Evolutionary conservation across 768 basidiomycete genomes (phyloP).

Genomic region (Macrolepiota dolichaula): DNA sequence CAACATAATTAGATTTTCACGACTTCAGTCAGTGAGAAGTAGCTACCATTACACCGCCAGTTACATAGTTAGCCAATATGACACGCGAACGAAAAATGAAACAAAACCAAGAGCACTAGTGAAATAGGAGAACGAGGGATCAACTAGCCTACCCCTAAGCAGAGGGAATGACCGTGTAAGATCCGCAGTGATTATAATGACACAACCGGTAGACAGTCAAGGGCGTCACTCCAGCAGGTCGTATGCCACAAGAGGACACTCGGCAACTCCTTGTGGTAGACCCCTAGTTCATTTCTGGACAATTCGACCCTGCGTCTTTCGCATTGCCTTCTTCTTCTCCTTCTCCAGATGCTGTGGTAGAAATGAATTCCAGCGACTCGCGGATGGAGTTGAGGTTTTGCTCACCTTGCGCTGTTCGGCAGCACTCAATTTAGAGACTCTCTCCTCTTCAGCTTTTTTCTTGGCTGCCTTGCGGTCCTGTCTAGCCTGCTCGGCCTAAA

Average conservation of each 20-base stretch:
- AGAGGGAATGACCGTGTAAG: background rate
- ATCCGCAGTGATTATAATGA: background rate
- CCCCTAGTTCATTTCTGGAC: conserved; percentile 40
- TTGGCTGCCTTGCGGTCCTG: conserved; percentile 74
- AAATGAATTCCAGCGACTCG: background rate
- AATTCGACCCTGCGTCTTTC: conserved; percentile 67
- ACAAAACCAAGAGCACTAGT: background rate
- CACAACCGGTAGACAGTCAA: background rate
- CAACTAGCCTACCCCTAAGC: background rate
- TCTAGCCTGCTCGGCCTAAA: conserved; percentile 39
- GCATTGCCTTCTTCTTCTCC: conserved; percentile 68
- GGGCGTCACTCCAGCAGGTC: background rate
- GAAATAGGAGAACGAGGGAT: background rate
- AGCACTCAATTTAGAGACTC: conserved; percentile 67
- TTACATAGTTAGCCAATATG: background rate
- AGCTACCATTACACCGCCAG: background rate
- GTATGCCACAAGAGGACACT: background rate
- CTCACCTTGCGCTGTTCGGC: conserved; percentile 80
- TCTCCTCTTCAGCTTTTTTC: conserved; percentile 70
- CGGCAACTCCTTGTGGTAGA: background rate
- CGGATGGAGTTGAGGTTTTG: background rate
- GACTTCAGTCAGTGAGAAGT: background rate
- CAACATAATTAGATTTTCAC: background rate
- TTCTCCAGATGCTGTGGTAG: conserved; percentile 50
- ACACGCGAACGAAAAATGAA: background rate